Conservation (phyloP, 352 stramenopile genomes). For the Pythium brachiatum region DNA sequence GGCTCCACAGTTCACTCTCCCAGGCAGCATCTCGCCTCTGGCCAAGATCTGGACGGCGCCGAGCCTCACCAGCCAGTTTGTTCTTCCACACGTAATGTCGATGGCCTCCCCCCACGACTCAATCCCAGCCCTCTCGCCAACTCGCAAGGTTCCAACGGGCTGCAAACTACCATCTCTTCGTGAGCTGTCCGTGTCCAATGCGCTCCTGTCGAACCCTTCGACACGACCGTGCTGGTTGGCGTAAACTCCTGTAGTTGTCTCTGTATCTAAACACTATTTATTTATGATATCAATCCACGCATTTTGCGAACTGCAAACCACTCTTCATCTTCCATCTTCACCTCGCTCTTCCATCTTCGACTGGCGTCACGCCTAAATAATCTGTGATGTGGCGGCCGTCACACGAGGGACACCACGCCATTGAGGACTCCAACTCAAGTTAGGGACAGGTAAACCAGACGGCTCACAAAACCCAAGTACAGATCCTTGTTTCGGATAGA, state of each 20-base stretch:
- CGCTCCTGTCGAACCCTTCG: constrained; percentile 17
- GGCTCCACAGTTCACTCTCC: neutral
- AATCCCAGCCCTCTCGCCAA: constrained; percentile 26
- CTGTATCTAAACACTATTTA: constrained; percentile 20
- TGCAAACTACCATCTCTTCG: constrained; percentile 33
- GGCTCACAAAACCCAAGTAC: constrained; percentile 6
- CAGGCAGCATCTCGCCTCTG: constrained; percentile 26
- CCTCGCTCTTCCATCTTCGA: no score
- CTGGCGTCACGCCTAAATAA: neutral
- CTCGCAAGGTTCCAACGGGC: constrained; percentile 24
- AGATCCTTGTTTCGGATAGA: neutral
- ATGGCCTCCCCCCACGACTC: neutral
- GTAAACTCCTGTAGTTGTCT: constrained; percentile 7
- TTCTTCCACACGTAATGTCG: constrained; percentile 12
- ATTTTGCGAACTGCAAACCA: neutral
- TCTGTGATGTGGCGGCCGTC: constrained; percentile 2
- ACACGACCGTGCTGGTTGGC: constrained; percentile 31
- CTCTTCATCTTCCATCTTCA: neutral
- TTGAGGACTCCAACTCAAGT: neutral
- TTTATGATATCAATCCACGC: constrained; percentile 16
- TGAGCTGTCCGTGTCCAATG: constrained; percentile 25
- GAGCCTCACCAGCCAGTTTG: constrained; percentile 10
- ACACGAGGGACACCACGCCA: neutral
- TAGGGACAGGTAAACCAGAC: neutral
- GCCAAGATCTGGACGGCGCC: constrained; percentile 25